phyloP scores from a whole-genome alignment of 768 basidiomycete species.

The Porpolomopsis calyptriformis region DNA sequence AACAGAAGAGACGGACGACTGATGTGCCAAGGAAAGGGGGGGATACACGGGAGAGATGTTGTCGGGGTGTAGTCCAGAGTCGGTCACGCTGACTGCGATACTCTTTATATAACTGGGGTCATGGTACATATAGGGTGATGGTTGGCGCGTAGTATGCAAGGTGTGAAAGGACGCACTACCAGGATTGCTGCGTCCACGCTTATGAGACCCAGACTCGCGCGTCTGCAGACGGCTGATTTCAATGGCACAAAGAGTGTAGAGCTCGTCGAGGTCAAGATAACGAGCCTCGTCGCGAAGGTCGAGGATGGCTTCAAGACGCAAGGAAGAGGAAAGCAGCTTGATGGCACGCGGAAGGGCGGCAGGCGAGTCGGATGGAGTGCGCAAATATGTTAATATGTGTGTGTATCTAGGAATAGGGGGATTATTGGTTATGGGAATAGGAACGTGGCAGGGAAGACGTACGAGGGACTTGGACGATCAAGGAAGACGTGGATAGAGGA shows the following conservation, averaged over 20 bases:
- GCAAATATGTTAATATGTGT: constrained; percentile 64
- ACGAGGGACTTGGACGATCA: constrained; percentile 73
- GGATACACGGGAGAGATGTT: neutral
- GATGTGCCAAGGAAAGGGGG: neutral
- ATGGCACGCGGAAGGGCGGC: constrained; percentile 51
- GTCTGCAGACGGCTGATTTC: constrained; percentile 42
- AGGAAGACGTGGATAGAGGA: constrained; percentile 60
- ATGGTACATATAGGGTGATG: constrained; percentile 17
- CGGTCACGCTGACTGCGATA: constrained; percentile 6
- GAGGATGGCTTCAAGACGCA: constrained; percentile 54
- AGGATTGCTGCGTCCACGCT: constrained; percentile 25
- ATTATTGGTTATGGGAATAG: constrained; percentile 4
- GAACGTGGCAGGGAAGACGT: constrained; percentile 23
- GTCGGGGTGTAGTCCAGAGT: neutral
- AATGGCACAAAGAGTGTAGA: constrained; percentile 54
- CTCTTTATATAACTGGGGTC: constrained; percentile 14
- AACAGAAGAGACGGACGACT: constrained; percentile 4
- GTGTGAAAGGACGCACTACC: constrained; percentile 41
- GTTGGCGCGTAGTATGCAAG: constrained; percentile 42
- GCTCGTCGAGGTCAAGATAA: constrained; percentile 58
- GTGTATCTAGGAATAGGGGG: constrained; percentile 39
- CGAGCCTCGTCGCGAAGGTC: constrained; percentile 73
- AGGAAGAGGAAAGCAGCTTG: constrained; percentile 33
- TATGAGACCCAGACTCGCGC: constrained; percentile 21
- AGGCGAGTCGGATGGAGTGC: constrained; percentile 42